Conservation (phyloP, 345 rosid species). For the Cochlearia excelsa region DNA sequence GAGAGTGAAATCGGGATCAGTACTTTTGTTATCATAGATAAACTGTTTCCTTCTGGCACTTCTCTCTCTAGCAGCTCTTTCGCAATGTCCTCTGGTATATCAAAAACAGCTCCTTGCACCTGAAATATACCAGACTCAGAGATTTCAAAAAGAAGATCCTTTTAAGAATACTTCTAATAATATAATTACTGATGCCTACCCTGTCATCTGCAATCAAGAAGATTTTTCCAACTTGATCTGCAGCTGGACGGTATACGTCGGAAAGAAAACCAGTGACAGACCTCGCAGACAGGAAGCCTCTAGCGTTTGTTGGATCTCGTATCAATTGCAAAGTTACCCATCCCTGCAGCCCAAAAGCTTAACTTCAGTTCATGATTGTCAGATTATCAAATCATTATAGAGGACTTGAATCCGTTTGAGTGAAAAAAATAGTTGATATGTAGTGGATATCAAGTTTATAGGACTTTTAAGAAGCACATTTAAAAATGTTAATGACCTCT, state of each 20-base stretch:
- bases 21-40: constrained; percentile 77
- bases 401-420: background rate
- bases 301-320: constrained; percentile 61
- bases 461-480: constrained; percentile 8
- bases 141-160: constrained; percentile 1
- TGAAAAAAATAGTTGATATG: background rate
- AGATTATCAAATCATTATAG: background rate
- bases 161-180: constrained; percentile 4
- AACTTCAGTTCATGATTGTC: constrained; percentile 20
- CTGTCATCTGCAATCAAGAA: constrained; percentile 80
- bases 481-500: background rate
- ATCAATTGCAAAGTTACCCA: constrained; percentile 81
- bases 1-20: constrained; percentile 1
- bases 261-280: constrained; percentile 91
- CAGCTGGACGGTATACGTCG: constrained; percentile 77
- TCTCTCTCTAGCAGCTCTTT: constrained; percentile 67
- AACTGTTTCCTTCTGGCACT: constrained; percentile 74
- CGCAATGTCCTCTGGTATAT: constrained; percentile 90
- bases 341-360: constrained; percentile 52
- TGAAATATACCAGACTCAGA: constrained; percentile 37
- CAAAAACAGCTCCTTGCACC: constrained; percentile 97
- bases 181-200: constrained; percentile 41
- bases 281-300: constrained; percentile 79
- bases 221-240: constrained; percentile 90
- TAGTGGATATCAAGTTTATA: constrained; percentile 2